These are phyloP conservation scores for Penicillium silybi DNA, from an alignment of 495 filamentous ascomycete species.

Conservation along the genomic window DNA sequence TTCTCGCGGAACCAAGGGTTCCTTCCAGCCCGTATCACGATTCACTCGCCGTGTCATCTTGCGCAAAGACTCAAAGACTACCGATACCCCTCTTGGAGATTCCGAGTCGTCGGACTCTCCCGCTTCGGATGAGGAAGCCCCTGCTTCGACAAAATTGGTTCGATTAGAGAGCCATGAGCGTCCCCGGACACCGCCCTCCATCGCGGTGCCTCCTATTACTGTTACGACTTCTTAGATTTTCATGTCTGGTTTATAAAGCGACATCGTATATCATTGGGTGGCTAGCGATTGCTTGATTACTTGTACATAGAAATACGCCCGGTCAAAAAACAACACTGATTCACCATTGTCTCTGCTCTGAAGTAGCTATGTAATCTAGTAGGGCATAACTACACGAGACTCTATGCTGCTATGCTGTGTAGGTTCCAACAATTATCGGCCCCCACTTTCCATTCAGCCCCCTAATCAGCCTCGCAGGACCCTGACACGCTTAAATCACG, in stretches of 20 bases:
- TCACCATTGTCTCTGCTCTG: too few relatives aligned
- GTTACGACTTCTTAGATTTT: conserved; percentile 26
- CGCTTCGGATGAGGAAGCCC: conserved; percentile 13
- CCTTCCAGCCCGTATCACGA: conserved; percentile 23
- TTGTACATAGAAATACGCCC: not conserved
- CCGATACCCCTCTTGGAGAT: not conserved
- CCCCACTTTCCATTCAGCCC: too few relatives aligned
- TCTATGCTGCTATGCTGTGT: too few relatives aligned
- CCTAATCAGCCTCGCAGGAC: too few relatives aligned
- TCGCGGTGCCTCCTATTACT: conserved; percentile 34
- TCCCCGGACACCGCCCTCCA: conserved; percentile 15
- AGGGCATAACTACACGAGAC: too few relatives aligned
- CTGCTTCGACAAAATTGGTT: conserved; percentile 3
- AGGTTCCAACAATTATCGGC: too few relatives aligned
- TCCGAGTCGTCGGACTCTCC: not conserved
- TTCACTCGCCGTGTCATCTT: conserved; percentile 15
- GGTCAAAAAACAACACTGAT: not conserved
- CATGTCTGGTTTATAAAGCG: not conserved
- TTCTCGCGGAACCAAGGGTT: conserved; percentile 12
- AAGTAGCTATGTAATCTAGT: too few relatives aligned
- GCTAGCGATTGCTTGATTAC: not conserved
- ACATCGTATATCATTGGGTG: conserved; percentile 1
- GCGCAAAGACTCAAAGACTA: not conserved
- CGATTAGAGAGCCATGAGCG: conserved; percentile 17
- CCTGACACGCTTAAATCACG: too few relatives aligned